Evolutionary conservation across 2,329 filamentous ascomycete genomes (phyloP).

Genomic region (Periconia macrospinosa): DNA sequence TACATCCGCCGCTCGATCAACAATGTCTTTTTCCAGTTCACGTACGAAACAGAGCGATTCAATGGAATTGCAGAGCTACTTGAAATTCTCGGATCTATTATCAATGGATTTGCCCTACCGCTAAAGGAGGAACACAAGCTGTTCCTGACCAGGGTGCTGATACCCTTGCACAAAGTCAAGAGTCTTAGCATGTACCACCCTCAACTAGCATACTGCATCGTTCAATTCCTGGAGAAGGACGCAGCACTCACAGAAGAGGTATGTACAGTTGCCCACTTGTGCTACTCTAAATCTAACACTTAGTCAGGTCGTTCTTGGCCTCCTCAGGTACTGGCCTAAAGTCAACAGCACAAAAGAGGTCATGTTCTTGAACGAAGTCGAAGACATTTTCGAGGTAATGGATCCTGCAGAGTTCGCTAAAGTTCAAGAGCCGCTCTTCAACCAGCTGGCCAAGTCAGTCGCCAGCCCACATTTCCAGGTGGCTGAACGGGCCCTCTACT

Average conservation of each 20-base stretch:
- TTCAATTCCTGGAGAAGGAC: slow-evolving; percentile 98
- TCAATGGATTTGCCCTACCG: slow-evolving; percentile 96
- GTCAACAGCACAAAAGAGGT: slow-evolving; percentile 99
- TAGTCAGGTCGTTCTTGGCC: slow-evolving; percentile 80
- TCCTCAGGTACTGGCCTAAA: slow-evolving; percentile 98
- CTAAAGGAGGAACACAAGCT: slow-evolving; percentile 99
- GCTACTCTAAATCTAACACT: slow-evolving; percentile 14
- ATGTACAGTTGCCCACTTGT: slow-evolving; percentile 33
- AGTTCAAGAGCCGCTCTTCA: slow-evolving; percentile 96
- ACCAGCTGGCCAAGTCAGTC: slow-evolving; percentile 95
- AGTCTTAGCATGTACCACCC: slow-evolving; percentile 99
- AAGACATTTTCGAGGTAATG: slow-evolving; percentile 99
- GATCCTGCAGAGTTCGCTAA: slow-evolving; percentile 98
- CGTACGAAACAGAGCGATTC: slow-evolving; percentile 97
- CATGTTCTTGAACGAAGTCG: slow-evolving; percentile 99
- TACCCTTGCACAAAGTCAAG: slow-evolving; percentile 97
- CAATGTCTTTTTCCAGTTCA: slow-evolving; percentile 99
- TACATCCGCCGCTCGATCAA: slow-evolving; percentile 99
- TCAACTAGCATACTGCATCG: slow-evolving; percentile 96
- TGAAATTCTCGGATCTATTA: slow-evolving; percentile 96
- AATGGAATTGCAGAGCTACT: slow-evolving; percentile 96
- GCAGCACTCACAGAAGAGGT: slow-evolving; percentile 96
- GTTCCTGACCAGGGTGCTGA: slow-evolving; percentile 88
- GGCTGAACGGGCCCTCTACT: slow-evolving; percentile 93
- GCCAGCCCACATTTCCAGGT: slow-evolving; percentile 99